Evolutionary conservation across 2,329 filamentous ascomycete genomes (phyloP).

Genomic region (Cytospora mali): DNA sequence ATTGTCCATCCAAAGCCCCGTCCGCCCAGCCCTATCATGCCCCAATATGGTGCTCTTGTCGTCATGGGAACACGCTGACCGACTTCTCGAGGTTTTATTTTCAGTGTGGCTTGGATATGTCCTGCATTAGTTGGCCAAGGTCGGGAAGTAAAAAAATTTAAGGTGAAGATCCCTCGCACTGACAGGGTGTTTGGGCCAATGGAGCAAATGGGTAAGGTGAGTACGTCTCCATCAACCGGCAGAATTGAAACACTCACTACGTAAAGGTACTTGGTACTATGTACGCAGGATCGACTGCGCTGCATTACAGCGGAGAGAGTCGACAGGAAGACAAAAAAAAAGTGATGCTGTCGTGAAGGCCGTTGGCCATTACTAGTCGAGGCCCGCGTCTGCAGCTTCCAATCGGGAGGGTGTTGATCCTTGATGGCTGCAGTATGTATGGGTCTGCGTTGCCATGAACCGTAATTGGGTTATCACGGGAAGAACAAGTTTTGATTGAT

Average conservation of each 20-base stretch:
- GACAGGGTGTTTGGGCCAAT: constrained; percentile 12
- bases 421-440: neutral
- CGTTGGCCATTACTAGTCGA: constrained; percentile 5
- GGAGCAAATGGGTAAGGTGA: constrained; percentile 20
- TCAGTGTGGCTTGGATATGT: constrained; percentile 4
- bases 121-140: constrained; percentile 12
- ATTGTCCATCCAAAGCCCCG: neutral
- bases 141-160: constrained; percentile 2
- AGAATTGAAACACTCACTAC: constrained; percentile 9
- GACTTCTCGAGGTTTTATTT: neutral
- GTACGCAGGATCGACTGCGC: neutral
- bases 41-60: neutral
- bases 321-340: neutral
- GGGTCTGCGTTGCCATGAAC: constrained; percentile 8
- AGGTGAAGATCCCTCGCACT: constrained; percentile 13
- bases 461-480: neutral
- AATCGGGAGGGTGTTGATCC: constrained; percentile 8
- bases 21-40: neutral
- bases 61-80: constrained; percentile 7
- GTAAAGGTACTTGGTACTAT: constrained; percentile 6
- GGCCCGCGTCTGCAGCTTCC: constrained; percentile 7
- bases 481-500: constrained; percentile 5
- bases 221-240: constrained; percentile 22
- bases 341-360: constrained; percentile 14
- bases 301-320: neutral